A percentile compares a stretch with the other conserved stretches of the same genome.
Evolutionary conservation across 1,284 basidiomycete species (phyloP).

Genomic region (Meira miltonrushii): DNA sequence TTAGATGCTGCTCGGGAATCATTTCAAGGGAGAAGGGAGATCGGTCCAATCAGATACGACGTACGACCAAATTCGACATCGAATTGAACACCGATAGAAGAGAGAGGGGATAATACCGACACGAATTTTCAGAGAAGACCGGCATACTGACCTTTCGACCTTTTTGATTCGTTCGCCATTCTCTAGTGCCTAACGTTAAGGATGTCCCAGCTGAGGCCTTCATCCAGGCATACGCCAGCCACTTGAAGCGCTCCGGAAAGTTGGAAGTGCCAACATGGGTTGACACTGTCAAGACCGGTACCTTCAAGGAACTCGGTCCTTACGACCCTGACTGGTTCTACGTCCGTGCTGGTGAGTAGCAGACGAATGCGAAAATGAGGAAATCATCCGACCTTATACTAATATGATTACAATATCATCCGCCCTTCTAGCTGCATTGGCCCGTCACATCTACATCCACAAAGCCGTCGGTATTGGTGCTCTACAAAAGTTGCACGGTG

Average conservation of each 20-base stretch:
- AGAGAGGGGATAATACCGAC: too few species aligned
- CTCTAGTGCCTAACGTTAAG: conserved; percentile 10
- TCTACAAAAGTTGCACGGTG: conserved; percentile 93
- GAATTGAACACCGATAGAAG: too few species aligned
- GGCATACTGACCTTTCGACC: too few species aligned
- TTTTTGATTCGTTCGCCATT: not conserved
- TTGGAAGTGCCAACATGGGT: conserved; percentile 95
- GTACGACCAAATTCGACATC: too few species aligned
- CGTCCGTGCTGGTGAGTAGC: conserved; percentile 80
- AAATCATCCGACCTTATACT: not conserved
- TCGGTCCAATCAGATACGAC: too few species aligned
- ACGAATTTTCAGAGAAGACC: too few species aligned
- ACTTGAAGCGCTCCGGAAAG: conserved; percentile 79
- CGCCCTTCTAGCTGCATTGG: conserved; percentile 70
- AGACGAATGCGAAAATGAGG: too few species aligned
- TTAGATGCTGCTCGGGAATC: too few species aligned
- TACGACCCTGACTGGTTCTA: conserved; percentile 99
- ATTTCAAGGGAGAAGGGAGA: too few species aligned
- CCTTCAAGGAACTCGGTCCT: conserved; percentile 95
- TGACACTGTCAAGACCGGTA: conserved; percentile 96
- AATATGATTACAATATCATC: not conserved
- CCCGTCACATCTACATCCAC: conserved; percentile 99
- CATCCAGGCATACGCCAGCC: conserved; percentile 84
- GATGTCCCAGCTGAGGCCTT: conserved; percentile 67
- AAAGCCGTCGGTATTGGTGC: conserved; percentile 97